phyloP scores from a whole-genome alignment of 2,329 filamentous ascomycete genomes.

The Aspergillus texensis region DNA sequence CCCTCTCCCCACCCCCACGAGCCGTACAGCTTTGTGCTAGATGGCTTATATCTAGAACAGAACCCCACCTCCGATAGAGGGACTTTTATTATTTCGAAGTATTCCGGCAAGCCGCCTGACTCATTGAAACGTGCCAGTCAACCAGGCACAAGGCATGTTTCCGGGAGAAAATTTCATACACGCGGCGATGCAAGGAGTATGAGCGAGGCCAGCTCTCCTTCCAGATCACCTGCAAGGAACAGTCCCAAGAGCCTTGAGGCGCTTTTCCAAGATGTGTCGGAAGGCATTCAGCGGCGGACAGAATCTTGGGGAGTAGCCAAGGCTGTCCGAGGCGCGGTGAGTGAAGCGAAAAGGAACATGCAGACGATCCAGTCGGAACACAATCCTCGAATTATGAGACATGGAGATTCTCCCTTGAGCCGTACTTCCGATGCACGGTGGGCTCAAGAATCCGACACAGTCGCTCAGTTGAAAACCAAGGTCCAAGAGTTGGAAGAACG shows the following conservation, averaged over 20 bases:
- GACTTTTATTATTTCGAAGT: conserved; percentile 48
- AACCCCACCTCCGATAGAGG: conserved; percentile 48
- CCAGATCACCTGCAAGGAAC: conserved; percentile 39
- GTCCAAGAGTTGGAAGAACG: conserved; percentile 42
- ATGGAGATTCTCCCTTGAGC: conserved; percentile 16
- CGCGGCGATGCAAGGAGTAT: conserved; percentile 32
- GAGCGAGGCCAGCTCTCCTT: conserved; percentile 37
- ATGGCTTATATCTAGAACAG: conserved; percentile 65
- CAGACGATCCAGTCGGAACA: conserved; percentile 48
- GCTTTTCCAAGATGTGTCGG: conserved; percentile 52
- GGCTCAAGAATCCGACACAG: conserved; percentile 17
- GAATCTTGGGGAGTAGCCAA: conserved; percentile 54
- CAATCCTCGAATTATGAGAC: conserved; percentile 28
- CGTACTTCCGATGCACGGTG: conserved; percentile 18
- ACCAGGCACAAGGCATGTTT: conserved; percentile 20
- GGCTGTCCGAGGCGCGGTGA: conserved; percentile 51
- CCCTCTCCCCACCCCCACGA: conserved; percentile 67
- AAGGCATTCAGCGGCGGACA: conserved; percentile 50
- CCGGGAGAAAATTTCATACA: conserved; percentile 24
- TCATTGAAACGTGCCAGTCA: conserved; percentile 27
- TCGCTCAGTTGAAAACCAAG: conserved; percentile 33
- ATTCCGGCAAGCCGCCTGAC: conserved; percentile 49
- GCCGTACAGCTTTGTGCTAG: conserved; percentile 79
- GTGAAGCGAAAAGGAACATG: conserved; percentile 50
- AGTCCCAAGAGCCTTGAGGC: conserved; percentile 48